Conservation (phyloP, 176 grass and related monocot species). For the Cocos nucifera region DNA sequence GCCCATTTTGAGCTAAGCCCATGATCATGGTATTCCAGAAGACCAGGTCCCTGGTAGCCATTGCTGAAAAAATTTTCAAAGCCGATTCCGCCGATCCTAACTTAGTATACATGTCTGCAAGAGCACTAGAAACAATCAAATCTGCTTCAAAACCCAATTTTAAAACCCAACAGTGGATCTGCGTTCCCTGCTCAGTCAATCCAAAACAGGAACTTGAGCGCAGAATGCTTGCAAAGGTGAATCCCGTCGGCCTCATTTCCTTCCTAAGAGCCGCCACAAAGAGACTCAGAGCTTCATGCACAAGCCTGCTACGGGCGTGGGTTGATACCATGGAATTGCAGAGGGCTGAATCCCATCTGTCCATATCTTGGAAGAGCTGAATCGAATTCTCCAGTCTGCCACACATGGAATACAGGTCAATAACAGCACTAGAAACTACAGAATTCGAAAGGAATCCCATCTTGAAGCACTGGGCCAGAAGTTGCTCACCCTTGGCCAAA, state of each 20-base stretch:
- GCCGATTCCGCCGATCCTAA: conserved; percentile 49
- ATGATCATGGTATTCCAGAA: conserved; percentile 79
- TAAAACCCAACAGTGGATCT: conserved; percentile 61
- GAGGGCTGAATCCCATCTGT: conserved; percentile 47
- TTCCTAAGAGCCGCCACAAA: conserved; percentile 49
- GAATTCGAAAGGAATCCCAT: conserved; percentile 50
- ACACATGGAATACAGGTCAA: conserved; percentile 55
- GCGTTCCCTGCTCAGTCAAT: conserved; percentile 45
- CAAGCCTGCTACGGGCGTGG: conserved; percentile 48
- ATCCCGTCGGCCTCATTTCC: conserved; percentile 51
- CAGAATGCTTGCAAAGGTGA: conserved; percentile 67
- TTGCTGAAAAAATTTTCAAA: conserved; percentile 33
- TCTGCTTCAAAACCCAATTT: conserved; percentile 69
- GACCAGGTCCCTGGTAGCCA: conserved; percentile 52
- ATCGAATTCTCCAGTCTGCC: conserved; percentile 48
- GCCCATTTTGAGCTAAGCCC: conserved; percentile 61
- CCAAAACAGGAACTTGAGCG: conserved; percentile 61
- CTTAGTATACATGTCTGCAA: conserved; percentile 82
- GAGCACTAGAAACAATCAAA: conserved; percentile 47
- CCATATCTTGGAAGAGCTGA: conserved; percentile 36
- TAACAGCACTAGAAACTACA: conserved; percentile 58
- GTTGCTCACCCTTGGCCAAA: conserved; percentile 54
- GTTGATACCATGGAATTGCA: conserved; percentile 65
- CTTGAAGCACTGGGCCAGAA: conserved; percentile 62
- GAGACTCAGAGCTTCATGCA: conserved; percentile 50